These are phyloP conservation scores for Trichoderma gracile DNA, from an alignment of 2,329 filamentous ascomycete genomes.

Conservation along the genomic window DNA sequence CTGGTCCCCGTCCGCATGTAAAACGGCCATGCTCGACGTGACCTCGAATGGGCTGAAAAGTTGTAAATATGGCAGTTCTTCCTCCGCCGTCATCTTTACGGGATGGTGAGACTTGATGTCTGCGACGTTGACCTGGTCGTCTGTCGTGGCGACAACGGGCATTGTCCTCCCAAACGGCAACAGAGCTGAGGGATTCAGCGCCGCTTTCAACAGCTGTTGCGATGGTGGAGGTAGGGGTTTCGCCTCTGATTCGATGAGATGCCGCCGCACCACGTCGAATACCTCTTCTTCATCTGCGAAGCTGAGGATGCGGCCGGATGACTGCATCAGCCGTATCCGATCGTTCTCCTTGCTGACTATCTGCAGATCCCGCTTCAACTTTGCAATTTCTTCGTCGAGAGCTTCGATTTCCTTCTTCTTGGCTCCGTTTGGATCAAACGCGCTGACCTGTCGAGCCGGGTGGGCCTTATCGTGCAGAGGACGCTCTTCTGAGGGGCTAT, in stretches of 20 bases:
- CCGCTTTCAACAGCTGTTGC: constrained; percentile 49
- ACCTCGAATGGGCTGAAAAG: constrained; percentile 70
- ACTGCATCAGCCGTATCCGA: constrained; percentile 47
- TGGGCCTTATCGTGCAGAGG: constrained; percentile 32
- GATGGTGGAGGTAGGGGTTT: constrained; percentile 35
- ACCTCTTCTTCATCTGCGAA: constrained; percentile 42
- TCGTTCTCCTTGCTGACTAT: constrained; percentile 60
- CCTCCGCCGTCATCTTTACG: constrained; percentile 58
- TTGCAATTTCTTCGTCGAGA: constrained; percentile 56
- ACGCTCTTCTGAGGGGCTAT: not conserved
- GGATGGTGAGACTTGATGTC: constrained; percentile 64
- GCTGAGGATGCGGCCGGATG: constrained; percentile 42
- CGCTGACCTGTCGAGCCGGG: constrained; percentile 45
- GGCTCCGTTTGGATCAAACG: constrained; percentile 45
- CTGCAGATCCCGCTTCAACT: constrained; percentile 60
- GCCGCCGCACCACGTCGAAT: constrained; percentile 42
- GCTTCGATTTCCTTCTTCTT: constrained; percentile 56
- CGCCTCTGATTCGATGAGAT: constrained; percentile 43
- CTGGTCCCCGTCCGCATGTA: constrained; percentile 40
- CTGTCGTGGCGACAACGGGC: constrained; percentile 31
- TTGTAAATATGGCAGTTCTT: constrained; percentile 69
- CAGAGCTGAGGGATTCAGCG: constrained; percentile 52
- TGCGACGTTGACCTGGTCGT: constrained; percentile 40
- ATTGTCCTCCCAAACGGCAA: constrained; percentile 51
- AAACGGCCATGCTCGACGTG: constrained; percentile 52